Base-by-base conservation (phyloP, 1,284 basidiomycete genomes). In the Naganishia liquefaciens region DNA sequence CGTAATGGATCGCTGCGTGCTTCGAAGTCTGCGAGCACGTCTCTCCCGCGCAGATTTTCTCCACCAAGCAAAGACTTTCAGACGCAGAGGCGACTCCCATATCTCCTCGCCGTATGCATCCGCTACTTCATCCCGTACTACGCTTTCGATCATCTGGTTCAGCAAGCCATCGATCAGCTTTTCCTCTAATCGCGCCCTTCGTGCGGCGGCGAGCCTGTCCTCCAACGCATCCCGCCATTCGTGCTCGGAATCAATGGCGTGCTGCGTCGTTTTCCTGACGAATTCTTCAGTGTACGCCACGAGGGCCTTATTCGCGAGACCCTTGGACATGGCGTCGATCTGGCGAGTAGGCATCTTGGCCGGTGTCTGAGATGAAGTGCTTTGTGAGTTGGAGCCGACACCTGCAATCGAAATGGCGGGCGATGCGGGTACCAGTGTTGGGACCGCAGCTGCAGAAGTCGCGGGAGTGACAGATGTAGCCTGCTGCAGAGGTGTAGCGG, bases 61-160 rank as follows among this genome's bases (percentile, higher is more conserved):
- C 57, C 57, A 60, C 57, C 57, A 60, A 5, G 46, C n/a, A 7
- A 60, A 60, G 5, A 46, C 39, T 60, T 49, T 39, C 23, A 50
- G 46, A 27, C 57, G 57, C 21, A 60, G 28, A 6, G 57, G 57
- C 17, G 5, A 39, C 33, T 60, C 57, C 57, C 57, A 60, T 46
- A 60, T 50, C 57, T 60, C 57, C 33, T 60, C 57, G 23, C 46
- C 57, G 13, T 60, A 60, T 5, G 57, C 57, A 40, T 60, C 57
- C n/a, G 57, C 57, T 39, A 33, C 57, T 50, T 60, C 57, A n/a
- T 33, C 57, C 28, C 46, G 46, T 10, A 50, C 37, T 13, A 60
- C 11, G 46, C 39, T 46, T 17, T 50, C 57, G 19, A 40, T 23
- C 33, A 60, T 40, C 21, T 39, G 46, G 11, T 27, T 49, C 17